Conservation (phyloP, 352 stramenopile species). For the Globisporangium carolinianum region DNA sequence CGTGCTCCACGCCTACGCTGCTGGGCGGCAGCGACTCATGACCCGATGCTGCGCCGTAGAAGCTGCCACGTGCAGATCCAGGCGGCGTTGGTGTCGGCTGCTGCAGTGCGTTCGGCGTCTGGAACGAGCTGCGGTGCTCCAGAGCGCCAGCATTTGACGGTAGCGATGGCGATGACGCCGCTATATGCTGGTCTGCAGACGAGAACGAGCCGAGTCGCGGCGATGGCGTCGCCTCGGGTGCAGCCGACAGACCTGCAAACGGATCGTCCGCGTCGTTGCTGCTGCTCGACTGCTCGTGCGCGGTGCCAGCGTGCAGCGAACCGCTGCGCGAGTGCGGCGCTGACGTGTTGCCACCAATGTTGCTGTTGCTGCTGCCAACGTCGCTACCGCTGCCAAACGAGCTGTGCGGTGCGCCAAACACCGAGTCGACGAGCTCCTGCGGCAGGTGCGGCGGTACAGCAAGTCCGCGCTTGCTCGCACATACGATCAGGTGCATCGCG, state of each 20-base stretch:
- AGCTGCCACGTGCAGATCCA: constrained; percentile 10
- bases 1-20: constrained; percentile 18
- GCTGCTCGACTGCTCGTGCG: constrained; percentile 21
- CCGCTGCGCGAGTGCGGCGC: constrained; percentile 15
- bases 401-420: constrained; percentile 24
- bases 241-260: constrained; percentile 41
- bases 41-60: constrained; percentile 5
- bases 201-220: constrained; percentile 19
- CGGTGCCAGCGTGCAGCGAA: constrained; percentile 2
- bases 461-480: constrained; percentile 87
- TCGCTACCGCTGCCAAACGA: not conserved
- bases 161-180: constrained; percentile 9
- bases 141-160: not conserved
- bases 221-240: constrained; percentile 25
- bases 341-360: no score
- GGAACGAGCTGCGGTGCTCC: constrained; percentile 11
- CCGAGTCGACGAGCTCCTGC: constrained; percentile 52
- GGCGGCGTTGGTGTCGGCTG: constrained; percentile 11
- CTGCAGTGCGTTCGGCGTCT: constrained; percentile 2
- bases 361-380: not conserved
- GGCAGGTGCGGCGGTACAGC: constrained; percentile 67
- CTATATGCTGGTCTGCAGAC: constrained; percentile 1
- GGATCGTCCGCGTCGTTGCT: constrained; percentile 40
- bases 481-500: constrained; percentile 96
- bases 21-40: not conserved